Percentiles rank a stretch among this genome's conserved stretches.
These are phyloP conservation scores for Phaeophleospora eucalypticola DNA, from an alignment of 2,329 filamentous ascomycete species.

Conservation along the genomic window DNA sequence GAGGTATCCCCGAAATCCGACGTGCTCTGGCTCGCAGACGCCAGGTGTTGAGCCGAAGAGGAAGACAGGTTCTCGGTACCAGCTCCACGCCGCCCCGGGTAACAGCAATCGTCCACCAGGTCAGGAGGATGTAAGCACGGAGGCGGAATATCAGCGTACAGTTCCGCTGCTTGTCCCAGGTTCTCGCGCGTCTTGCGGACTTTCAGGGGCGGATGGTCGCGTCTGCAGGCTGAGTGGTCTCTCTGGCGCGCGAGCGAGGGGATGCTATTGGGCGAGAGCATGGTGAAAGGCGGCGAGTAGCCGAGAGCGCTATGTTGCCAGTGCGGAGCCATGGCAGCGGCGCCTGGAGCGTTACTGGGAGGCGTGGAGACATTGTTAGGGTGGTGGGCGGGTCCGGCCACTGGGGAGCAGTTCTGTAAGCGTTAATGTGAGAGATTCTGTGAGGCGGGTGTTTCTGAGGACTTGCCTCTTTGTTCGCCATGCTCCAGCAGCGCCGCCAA, in stretches of 20 bases:
- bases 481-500: too few species aligned
- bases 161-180: constrained; percentile 18
- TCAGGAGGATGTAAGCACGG: constrained; percentile 15
- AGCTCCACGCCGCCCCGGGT: background rate
- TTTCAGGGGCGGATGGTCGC: constrained; percentile 30
- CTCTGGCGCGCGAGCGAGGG: constrained; percentile 28
- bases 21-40: background rate
- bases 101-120: background rate
- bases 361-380: constrained; percentile 13
- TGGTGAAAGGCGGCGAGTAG: constrained; percentile 17
- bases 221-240: constrained; percentile 31
- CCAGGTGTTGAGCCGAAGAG: background rate
- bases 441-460: background rate
- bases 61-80: background rate
- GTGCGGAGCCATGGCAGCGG: constrained; percentile 15
- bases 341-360: constrained; percentile 12
- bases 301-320: constrained; percentile 18
- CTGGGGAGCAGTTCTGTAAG: constrained; percentile 25
- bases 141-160: constrained; percentile 25
- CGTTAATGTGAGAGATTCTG: background rate
- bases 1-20: constrained; percentile 7
- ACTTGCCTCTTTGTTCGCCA: constrained; percentile 31
- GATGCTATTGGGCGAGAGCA: constrained; percentile 29
- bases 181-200: constrained; percentile 36
- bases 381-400: constrained; percentile 4